Evolutionary conservation across 768 basidiomycete genomes (phyloP), one percentile per base, ranked within the genome.

Genomic region (Auriculariales sp.): DNA sequence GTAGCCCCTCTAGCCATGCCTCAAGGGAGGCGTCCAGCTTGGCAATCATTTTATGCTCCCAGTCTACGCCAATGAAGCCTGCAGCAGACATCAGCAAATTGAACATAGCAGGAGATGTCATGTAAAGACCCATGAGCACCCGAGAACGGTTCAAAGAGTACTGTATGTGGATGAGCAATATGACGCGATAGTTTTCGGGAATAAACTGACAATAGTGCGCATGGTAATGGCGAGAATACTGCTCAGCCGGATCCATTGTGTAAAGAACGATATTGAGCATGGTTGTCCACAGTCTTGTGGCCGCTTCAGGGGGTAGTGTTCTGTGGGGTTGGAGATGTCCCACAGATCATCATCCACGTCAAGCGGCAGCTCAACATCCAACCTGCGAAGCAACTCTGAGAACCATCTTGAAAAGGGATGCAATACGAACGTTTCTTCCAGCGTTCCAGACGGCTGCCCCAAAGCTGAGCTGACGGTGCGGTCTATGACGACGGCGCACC

Each of bases 121-220:
- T 77, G 54, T n/a, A n/a, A n/a, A n/a, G n/a, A n/a, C n/a, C n/a
- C n/a, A 85, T 75, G 7, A 79, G 75, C 66, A 90, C 89, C 83
- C 82, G 57, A 1, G 30, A 28, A 44, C 24, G 4, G 17, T 35
- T 47, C 17, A 31, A 29, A 25, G 0, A 42, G 44, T 25, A 49
- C 27, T 47, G 17, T 34, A 54, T 7, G 42, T 17, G 39, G 24
- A 28, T 27, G 28, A 9, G 15, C 45, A 42, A 49, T n/a, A 29
- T 53, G 36, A 46, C 52, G 3, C 48, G 3, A 50, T 48, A 48
- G 47, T 31, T 28, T 49, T 1, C 12, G 10, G 28, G 49, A 42
- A 54, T 56, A 2, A 12, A 57, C 76, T 53, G 59, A 84, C 83
- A 47, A 89, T 71, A 0, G 81, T 85, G 57, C 77, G 75, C 51